phyloP scores from a whole-genome alignment of 352 stramenopile genomes.

The Phytopythium cucurbitacearum region DNA sequence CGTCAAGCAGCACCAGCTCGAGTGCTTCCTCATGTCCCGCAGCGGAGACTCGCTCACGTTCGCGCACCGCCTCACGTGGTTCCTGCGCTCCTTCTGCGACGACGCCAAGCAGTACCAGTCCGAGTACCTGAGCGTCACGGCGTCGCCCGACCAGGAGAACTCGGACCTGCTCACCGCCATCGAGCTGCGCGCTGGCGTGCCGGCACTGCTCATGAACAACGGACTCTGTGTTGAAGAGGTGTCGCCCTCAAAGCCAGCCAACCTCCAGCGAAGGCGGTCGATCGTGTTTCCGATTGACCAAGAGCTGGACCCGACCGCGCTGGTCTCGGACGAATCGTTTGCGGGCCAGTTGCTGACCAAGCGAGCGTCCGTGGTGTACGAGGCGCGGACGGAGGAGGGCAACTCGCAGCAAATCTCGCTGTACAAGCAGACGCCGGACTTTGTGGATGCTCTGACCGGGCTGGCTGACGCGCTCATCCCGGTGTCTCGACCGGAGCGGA shows the following conservation, averaged over 20 bases:
- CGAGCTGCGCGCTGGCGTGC: slow-evolving; percentile 55
- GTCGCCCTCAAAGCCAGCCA: slow-evolving; percentile 30
- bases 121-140: slow-evolving; percentile 71
- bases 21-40: slow-evolving; percentile 84
- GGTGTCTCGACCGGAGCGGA: slow-evolving; percentile 36
- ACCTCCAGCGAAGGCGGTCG: slow-evolving; percentile 47
- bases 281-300: slow-evolving; percentile 60
- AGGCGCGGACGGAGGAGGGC: slow-evolving; percentile 53
- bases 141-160: slow-evolving; percentile 54
- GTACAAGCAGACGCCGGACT: slow-evolving; percentile 66
- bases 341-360: slow-evolving; percentile 47
- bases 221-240: slow-evolving; percentile 70
- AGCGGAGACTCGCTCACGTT: slow-evolving; percentile 81
- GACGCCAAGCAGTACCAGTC: slow-evolving; percentile 58
- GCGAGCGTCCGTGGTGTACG: slow-evolving; percentile 45
- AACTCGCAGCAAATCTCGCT: slow-evolving; percentile 56
- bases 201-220: slow-evolving; percentile 70
- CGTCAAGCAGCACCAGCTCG: slow-evolving; percentile 73
- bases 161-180: slow-evolving; percentile 63
- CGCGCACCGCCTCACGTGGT: slow-evolving; percentile 83
- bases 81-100: slow-evolving; percentile 83
- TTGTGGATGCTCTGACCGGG: slow-evolving; percentile 63
- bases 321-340: slow-evolving; percentile 53
- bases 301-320: slow-evolving; percentile 22
- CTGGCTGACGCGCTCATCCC: slow-evolving; percentile 63